Percentiles rank a stretch among this genome's conserved stretches.
Evolutionary conservation across 768 basidiomycete species (phyloP).

Genomic region (Boletellus sp.): DNA sequence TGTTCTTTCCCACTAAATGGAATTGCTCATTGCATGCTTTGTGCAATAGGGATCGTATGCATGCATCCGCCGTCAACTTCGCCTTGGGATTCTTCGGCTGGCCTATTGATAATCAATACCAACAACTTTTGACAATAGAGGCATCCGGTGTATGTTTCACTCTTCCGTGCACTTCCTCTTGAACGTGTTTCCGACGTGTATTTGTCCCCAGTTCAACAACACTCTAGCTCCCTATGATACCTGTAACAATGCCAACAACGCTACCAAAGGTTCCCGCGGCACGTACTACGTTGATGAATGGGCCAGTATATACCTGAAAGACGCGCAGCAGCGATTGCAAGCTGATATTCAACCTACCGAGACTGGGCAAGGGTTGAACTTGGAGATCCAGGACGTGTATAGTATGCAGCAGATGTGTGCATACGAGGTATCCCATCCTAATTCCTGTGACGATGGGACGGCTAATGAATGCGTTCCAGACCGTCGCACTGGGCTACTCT

Average conservation of each 20-base stretch:
- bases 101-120: slow-evolving; percentile 68
- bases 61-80: slow-evolving; percentile 60
- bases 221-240: slow-evolving; percentile 85
- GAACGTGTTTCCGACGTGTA: background rate
- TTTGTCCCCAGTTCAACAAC: slow-evolving; percentile 59
- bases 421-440: slow-evolving; percentile 56
- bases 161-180: slow-evolving; percentile 4
- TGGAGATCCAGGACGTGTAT: slow-evolving; percentile 68
- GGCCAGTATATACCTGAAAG: slow-evolving; percentile 66
- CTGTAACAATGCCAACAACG: slow-evolving; percentile 59
- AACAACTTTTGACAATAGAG: slow-evolving; percentile 76
- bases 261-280: slow-evolving; percentile 53
- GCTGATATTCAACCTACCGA: slow-evolving; percentile 37
- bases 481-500: slow-evolving; percentile 88
- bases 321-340: slow-evolving; percentile 60
- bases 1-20: background rate
- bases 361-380: slow-evolving; percentile 45
- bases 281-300: slow-evolving; percentile 57
- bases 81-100: slow-evolving; percentile 76
- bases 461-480: slow-evolving; percentile 41
- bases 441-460: background rate
- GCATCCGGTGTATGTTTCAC: slow-evolving; percentile 44
- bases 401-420: slow-evolving; percentile 80
- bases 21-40: background rate
- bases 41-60: slow-evolving; percentile 62